Evolutionary conservation across 2,329 filamentous ascomycete species (phyloP).

Genomic region (Whalleya microplaca): DNA sequence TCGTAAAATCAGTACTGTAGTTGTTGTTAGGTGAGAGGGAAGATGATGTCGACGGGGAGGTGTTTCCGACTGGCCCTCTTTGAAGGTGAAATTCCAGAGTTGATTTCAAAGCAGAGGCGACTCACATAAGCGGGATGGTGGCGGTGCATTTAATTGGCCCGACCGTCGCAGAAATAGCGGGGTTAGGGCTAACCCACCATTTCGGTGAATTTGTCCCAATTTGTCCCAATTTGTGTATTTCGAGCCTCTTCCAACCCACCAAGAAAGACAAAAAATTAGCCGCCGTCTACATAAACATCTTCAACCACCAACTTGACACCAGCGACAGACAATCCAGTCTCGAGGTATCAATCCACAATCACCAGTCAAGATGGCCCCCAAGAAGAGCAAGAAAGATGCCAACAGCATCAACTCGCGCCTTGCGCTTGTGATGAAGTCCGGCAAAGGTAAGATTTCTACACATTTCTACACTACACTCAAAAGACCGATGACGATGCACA

Average conservation of each 20-base stretch:
- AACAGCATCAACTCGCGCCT: constrained; percentile 64
- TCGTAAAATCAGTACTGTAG: constrained; percentile 46
- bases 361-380: constrained; percentile 64
- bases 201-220: no score
- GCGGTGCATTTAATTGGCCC: constrained; percentile 22
- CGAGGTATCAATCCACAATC: constrained; percentile 37
- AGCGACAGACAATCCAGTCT: constrained; percentile 8
- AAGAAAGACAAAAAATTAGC: constrained; percentile 8
- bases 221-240: constrained; percentile 9
- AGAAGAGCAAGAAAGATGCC: constrained; percentile 88
- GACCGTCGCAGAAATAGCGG: constrained; percentile 36
- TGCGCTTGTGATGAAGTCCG: constrained; percentile 51
- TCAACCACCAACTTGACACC: constrained; percentile 8
- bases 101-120: constrained; percentile 60
- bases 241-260: constrained; percentile 11
- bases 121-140: constrained; percentile 30
- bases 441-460: constrained; percentile 64
- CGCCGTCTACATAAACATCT: constrained; percentile 6
- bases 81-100: constrained; percentile 39
- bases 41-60: constrained; percentile 37
- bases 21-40: constrained; percentile 37
- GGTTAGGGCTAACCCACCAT: constrained; percentile 41
- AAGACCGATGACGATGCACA: constrained; percentile 62
- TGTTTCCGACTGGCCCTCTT: constrained; percentile 37
- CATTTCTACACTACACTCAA: constrained; percentile 41